Evolutionary conservation across 441 rosid genomes (phyloP).

Genomic region (Jatropha multifida): DNA sequence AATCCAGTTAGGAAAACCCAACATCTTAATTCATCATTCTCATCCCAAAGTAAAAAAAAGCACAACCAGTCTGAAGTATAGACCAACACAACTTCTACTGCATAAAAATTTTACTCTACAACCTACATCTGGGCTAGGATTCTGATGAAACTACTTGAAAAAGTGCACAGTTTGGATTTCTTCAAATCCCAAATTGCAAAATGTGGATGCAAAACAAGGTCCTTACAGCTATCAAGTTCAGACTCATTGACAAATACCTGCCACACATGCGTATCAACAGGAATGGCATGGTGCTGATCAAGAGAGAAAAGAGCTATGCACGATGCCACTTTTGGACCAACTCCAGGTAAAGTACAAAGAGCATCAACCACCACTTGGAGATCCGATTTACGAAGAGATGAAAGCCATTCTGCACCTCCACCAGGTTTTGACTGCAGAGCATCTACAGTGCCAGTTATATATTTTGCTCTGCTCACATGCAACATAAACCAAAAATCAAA

Average conservation of each 20-base stretch:
- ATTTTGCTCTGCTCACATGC: conserved; percentile 66
- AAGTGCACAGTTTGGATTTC: not conserved
- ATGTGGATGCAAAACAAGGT: not conserved
- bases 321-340: conserved; percentile 94
- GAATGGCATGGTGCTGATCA: conserved; percentile 90
- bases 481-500: conserved; percentile 22
- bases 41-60: not conserved
- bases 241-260: conserved; percentile 40
- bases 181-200: not conserved
- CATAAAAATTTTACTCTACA: not conserved
- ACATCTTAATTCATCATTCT: not conserved
- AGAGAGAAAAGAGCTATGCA: conserved; percentile 92
- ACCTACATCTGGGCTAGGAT: not conserved
- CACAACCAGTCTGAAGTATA: not conserved
- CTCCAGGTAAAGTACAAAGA: conserved; percentile 81
- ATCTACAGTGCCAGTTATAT: conserved; percentile 60
- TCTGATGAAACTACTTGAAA: not conserved
- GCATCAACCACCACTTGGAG: conserved; percentile 59
- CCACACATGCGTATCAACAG: conserved; percentile 98
- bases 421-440: conserved; percentile 68
- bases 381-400: conserved; percentile 65
- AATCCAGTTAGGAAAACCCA: not conserved
- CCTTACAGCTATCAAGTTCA: not conserved
- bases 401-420: conserved; percentile 82
- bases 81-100: not conserved